These are phyloP conservation scores for Metschnikowia kunwiensis DNA, from an alignment of 805 yeast species.

Conservation along the genomic window DNA sequence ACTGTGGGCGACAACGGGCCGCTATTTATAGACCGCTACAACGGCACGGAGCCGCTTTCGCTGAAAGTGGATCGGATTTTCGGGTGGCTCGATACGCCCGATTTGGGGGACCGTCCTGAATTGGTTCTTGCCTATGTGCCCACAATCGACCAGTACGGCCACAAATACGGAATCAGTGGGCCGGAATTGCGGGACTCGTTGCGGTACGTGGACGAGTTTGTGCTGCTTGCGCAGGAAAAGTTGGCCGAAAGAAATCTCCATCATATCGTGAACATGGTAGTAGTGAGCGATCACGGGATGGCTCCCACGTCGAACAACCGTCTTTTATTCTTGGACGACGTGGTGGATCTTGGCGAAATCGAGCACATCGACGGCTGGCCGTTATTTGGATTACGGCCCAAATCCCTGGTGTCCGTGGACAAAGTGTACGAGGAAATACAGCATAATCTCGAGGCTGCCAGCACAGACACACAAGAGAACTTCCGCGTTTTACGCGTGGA, in stretches of 20 bases:
- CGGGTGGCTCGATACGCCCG: constrained; percentile 60
- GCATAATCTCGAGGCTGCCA: constrained; percentile 25
- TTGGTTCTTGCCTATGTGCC: constrained; percentile 77
- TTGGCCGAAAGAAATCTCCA: constrained; percentile 54
- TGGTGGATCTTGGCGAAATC: constrained; percentile 52
- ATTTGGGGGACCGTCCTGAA: constrained; percentile 61
- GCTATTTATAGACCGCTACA: constrained; percentile 57
- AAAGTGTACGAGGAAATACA: constrained; percentile 47
- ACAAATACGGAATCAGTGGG: constrained; percentile 66
- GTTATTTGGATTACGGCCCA: constrained; percentile 71
- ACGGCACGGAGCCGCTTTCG: constrained; percentile 58
- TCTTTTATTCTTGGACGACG: constrained; percentile 67
- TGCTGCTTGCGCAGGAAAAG: constrained; percentile 48
- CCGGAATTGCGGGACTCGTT: constrained; percentile 52
- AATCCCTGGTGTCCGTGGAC: constrained; percentile 32
- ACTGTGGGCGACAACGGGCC: constrained; percentile 44
- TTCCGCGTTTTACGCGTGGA: constrained; percentile 52
- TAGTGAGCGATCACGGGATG: constrained; percentile 94
- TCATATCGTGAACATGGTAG: constrained; percentile 65
- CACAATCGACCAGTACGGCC: constrained; percentile 77
- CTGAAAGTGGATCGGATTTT: constrained; percentile 57
- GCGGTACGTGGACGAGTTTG: constrained; percentile 60
- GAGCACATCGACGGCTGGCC: constrained; percentile 83
- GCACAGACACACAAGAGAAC: constrained; percentile 22
- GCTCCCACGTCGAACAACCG: constrained; percentile 76